phyloP scores from a whole-genome alignment of 108 stramenopile genomes.

The Nitzschia sp. region DNA sequence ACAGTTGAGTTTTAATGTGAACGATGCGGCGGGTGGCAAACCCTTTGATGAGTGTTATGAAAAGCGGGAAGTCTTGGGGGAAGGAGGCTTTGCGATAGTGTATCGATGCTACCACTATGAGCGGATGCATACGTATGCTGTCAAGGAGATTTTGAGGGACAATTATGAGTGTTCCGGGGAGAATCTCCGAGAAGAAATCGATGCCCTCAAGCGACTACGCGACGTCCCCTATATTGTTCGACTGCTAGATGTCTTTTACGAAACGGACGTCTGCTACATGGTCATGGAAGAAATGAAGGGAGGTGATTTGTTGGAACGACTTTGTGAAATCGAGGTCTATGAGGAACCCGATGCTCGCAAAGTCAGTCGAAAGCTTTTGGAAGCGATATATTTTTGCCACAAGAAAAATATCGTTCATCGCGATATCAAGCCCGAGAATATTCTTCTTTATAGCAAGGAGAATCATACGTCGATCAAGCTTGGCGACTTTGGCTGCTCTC shows the following conservation, averaged over 20 bases:
- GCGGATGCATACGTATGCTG: constrained; percentile 21
- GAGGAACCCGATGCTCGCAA: constrained; percentile 70
- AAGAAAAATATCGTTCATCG: constrained; percentile 71
- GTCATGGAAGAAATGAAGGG: constrained; percentile 77
- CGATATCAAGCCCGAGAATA: constrained; percentile 86
- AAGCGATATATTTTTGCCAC: constrained; percentile 65
- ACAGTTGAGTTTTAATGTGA: constrained; percentile 23
- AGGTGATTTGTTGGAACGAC: constrained; percentile 85
- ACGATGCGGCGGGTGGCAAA: constrained; percentile 30
- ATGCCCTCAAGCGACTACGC: constrained; percentile 26
- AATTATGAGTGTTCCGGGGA: constrained; percentile 30
- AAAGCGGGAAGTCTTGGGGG: constrained; percentile 25
- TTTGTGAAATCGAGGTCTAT: constrained; percentile 63
- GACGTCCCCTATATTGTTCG: constrained; percentile 56
- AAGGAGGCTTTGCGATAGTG: constrained; percentile 32
- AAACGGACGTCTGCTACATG: constrained; percentile 46
- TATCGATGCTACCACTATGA: constrained; percentile 30
- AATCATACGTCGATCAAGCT: constrained; percentile 78
- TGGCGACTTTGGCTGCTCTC: constrained; percentile 89
- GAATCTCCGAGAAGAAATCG: constrained; percentile 27
- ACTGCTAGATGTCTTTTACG: constrained; percentile 69
- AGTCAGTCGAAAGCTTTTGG: constrained; percentile 47
- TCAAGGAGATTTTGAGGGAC: constrained; percentile 27
- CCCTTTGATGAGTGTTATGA: constrained; percentile 38
- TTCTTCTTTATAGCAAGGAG: constrained; percentile 49